phyloP scores from a whole-genome alignment of 306 rosid genomes.

The Vigna nakashimae region DNA sequence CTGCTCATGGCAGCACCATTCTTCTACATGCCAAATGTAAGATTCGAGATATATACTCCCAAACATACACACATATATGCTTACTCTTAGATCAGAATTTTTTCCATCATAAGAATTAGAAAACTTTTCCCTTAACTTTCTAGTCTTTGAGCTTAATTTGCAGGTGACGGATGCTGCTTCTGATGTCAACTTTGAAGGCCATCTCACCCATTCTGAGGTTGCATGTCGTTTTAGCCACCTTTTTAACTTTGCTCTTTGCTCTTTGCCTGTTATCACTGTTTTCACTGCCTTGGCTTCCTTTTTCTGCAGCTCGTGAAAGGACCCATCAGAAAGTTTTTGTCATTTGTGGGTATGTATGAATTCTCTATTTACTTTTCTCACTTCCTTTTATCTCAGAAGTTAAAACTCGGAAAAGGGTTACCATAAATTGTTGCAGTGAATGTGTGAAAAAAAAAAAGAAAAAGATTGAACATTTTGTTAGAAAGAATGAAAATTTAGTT shows the following conservation, averaged over 20 bases:
- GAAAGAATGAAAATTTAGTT: no score
- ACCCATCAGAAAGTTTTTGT: constrained; percentile 49
- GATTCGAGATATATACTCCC: neutral
- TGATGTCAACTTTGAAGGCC: constrained; percentile 43
- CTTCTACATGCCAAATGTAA: constrained; percentile 49
- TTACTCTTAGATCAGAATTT: neutral
- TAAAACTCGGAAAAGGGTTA: no score
- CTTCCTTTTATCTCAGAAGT: neutral
- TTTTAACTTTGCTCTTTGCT: neutral
- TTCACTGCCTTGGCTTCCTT: neutral
- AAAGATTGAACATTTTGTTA: no score
- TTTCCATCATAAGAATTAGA: neutral
- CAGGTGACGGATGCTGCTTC: constrained; percentile 46
- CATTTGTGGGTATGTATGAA: constrained; percentile 47
- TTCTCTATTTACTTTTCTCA: constrained; percentile 10
- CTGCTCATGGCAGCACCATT: constrained; percentile 37
- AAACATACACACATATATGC: neutral
- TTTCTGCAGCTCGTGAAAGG: constrained; percentile 50
- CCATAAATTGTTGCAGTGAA: no score
- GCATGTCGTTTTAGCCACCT: constrained; percentile 17
- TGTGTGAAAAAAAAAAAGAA: no score
- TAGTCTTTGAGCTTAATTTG: constrained; percentile 21
- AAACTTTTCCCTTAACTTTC: neutral
- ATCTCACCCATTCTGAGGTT: constrained; percentile 44
- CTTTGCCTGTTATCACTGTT: neutral